A percentile compares a stretch with the other conserved stretches of the same genome.
phyloP scores from a whole-genome alignment of 495 filamentous ascomycete genomes.

The Aspergillus taichungensis region DNA sequence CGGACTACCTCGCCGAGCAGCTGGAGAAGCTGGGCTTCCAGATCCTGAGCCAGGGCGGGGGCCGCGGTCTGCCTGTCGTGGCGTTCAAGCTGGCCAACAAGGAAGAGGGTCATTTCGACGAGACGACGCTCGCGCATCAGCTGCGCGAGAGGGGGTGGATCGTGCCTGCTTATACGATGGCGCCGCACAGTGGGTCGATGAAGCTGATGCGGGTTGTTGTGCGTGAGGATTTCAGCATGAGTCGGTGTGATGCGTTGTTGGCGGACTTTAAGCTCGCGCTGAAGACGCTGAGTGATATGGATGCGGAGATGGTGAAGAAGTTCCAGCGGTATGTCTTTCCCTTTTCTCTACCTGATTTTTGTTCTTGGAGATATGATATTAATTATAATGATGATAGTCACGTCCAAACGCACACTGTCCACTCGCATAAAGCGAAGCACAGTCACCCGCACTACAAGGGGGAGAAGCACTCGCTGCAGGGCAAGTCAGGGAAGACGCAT shows the following conservation, averaged over 20 bases:
- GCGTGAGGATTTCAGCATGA: conserved; percentile 76
- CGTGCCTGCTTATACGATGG: conserved; percentile 92
- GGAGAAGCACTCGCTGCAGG: conserved; percentile 79
- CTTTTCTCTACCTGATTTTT: not conserved
- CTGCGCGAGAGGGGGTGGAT: conserved; percentile 81
- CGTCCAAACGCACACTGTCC: conserved; percentile 46
- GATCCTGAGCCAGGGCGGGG: conserved; percentile 69
- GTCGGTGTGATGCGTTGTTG: conserved; percentile 64
- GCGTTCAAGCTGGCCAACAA: conserved; percentile 65
- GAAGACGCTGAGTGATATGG: conserved; percentile 61
- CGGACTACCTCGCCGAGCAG: conserved; percentile 66
- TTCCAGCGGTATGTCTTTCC: conserved; percentile 49
- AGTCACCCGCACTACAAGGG: conserved; percentile 59
- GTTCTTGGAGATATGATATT: not conserved
- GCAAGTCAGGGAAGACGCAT: conserved; percentile 82
- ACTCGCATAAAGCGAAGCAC: conserved; percentile 46
- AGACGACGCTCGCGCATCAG: conserved; percentile 73
- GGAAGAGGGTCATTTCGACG: conserved; percentile 61
- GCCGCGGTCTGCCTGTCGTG: conserved; percentile 73
- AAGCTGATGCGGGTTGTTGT: conserved; percentile 87
- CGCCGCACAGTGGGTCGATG: conserved; percentile 64
- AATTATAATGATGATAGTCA: conserved; percentile 24
- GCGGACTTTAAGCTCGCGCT: conserved; percentile 64
- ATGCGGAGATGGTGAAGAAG: conserved; percentile 53
- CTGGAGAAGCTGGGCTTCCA: conserved; percentile 69